Percentiles rank a stretch among this genome's conserved stretches.
Evolutionary conservation across 257 asterid genomes (phyloP).

Genomic region (Craterostigma plantagineum): DNA sequence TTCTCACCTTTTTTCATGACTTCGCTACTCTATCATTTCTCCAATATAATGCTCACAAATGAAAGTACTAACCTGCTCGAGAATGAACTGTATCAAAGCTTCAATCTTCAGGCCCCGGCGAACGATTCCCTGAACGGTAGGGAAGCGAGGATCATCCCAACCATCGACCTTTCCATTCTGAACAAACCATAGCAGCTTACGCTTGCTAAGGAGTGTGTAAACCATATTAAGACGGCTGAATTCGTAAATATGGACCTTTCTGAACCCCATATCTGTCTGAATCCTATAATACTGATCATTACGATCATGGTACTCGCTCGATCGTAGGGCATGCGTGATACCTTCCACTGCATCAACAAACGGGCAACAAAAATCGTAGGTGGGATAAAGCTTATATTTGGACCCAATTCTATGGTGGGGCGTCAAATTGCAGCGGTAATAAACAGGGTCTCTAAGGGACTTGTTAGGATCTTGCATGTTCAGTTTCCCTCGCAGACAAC

Average conservation of each 20-base stretch:
- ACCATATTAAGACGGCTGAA: slow-evolving; percentile 89
- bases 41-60: neutral
- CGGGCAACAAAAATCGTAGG: slow-evolving; percentile 92
- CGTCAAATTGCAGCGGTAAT: slow-evolving; percentile 85
- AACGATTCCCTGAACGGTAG: slow-evolving; percentile 94
- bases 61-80: slow-evolving; percentile 55
- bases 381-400: slow-evolving; percentile 68
- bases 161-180: slow-evolving; percentile 89
- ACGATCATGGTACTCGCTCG: slow-evolving; percentile 94
- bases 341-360: slow-evolving; percentile 88
- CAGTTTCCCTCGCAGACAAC: slow-evolving; percentile 80
- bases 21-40: neutral
- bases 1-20: no score
- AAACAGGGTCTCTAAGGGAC: slow-evolving; percentile 88
- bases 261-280: slow-evolving; percentile 85
- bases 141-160: slow-evolving; percentile 98
- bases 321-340: slow-evolving; percentile 84
- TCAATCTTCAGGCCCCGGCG: slow-evolving; percentile 83
- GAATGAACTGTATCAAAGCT: slow-evolving; percentile 76
- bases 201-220: slow-evolving; percentile 93
- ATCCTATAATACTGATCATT: slow-evolving; percentile 82
- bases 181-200: slow-evolving; percentile 96
- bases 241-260: slow-evolving; percentile 62
- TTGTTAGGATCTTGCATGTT: slow-evolving; percentile 87
- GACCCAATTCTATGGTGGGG: slow-evolving; percentile 92